These are phyloP conservation scores for Aspergillus ochraceoroseus DNA, from an alignment of 2,329 filamentous ascomycete genomes.

Conservation along the genomic window DNA sequence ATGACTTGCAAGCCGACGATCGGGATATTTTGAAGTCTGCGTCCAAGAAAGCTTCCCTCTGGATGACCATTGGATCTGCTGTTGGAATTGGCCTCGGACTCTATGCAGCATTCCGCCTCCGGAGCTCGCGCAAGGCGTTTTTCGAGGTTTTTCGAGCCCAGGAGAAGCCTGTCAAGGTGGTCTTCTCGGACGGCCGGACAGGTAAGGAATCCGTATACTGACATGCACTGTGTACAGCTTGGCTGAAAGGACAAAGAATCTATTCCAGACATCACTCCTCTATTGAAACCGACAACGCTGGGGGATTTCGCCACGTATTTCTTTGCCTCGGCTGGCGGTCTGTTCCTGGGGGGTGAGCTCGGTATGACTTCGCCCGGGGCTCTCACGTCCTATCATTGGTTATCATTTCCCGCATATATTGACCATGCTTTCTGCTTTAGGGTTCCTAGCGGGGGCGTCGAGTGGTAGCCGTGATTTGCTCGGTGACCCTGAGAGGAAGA, in stretches of 20 bases:
- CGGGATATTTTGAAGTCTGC: slow-evolving; percentile 55
- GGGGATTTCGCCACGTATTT: slow-evolving; percentile 61
- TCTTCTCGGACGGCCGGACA: slow-evolving; percentile 58
- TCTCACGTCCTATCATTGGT: too few species aligned
- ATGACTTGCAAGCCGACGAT: slow-evolving; percentile 56
- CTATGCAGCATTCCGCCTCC: slow-evolving; percentile 54
- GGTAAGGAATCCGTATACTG: slow-evolving; percentile 36
- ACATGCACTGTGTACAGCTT: too few species aligned
- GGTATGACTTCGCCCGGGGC: slow-evolving; percentile 25
- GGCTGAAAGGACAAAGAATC: too few species aligned
- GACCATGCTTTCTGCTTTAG: slow-evolving; percentile 24
- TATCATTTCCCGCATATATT: too few species aligned
- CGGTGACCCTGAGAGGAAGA: slow-evolving; percentile 50
- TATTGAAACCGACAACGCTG: slow-evolving; percentile 53
- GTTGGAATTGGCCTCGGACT: slow-evolving; percentile 58
- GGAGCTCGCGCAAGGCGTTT: slow-evolving; percentile 53
- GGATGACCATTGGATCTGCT: slow-evolving; percentile 56
- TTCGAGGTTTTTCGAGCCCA: slow-evolving; percentile 58
- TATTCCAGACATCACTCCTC: slow-evolving; percentile 57
- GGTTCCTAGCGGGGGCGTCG: slow-evolving; percentile 54
- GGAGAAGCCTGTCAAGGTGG: slow-evolving; percentile 58
- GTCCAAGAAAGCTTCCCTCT: slow-evolving; percentile 51
- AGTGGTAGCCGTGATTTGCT: slow-evolving; percentile 52
- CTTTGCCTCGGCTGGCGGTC: slow-evolving; percentile 57
- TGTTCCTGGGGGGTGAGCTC: slow-evolving; percentile 61